Conservation (phyloP, 2,329 filamentous ascomycete species). For the Fusarium incarnatum region DNA sequence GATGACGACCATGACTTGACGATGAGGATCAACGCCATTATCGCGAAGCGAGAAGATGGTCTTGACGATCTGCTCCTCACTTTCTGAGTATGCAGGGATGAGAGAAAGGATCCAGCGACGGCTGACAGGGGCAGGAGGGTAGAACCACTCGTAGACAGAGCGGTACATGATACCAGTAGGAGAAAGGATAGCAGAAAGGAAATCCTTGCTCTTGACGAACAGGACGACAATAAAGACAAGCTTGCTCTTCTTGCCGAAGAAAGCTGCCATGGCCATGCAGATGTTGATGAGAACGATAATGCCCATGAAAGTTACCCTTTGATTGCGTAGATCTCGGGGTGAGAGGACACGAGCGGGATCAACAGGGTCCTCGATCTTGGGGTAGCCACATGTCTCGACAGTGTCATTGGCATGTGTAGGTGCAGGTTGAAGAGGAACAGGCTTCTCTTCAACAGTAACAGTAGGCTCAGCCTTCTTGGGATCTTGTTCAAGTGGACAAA, state of each 20-base stretch:
- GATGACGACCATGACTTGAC: conserved; percentile 40
- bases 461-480: neutral
- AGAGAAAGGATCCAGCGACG: conserved; percentile 38
- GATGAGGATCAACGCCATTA: conserved; percentile 39
- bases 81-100: conserved; percentile 42
- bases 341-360: conserved; percentile 32
- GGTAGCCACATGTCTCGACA: conserved; percentile 32
- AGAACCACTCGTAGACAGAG: conserved; percentile 9
- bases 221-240: conserved; percentile 28
- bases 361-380: conserved; percentile 31
- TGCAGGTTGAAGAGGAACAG: neutral
- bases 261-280: conserved; percentile 24
- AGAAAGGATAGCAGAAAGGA: conserved; percentile 32
- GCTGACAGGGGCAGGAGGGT: conserved; percentile 5
- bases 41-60: conserved; percentile 39
- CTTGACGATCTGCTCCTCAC: conserved; percentile 43
- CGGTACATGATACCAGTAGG: conserved; percentile 23
- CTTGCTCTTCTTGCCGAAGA: conserved; percentile 38
- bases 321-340: conserved; percentile 26
- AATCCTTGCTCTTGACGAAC: conserved; percentile 43
- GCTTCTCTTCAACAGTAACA: neutral
- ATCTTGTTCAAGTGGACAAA: conserved; percentile 5
- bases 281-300: conserved; percentile 34
- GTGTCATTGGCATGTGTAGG: conserved; percentile 5
- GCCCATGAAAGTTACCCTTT: conserved; percentile 29